phyloP scores from a whole-genome alignment of 2,329 filamentous ascomycete genomes.

The Cytospora paraplurivora region DNA sequence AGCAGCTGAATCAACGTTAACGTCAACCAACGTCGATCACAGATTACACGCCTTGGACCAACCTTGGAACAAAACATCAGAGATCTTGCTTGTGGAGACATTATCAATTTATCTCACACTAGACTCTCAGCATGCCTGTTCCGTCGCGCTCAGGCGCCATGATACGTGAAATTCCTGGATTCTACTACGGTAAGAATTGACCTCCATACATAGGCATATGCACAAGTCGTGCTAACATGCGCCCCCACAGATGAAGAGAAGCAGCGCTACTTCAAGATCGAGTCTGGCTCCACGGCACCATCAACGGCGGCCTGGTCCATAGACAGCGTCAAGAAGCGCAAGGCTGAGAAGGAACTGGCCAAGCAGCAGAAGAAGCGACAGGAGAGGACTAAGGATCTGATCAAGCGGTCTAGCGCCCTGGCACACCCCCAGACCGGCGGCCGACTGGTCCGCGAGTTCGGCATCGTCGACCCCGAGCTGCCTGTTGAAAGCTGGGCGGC shows the following conservation, averaged over 20 bases:
- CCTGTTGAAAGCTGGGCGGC: constrained; percentile 42
- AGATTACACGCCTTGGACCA: neutral
- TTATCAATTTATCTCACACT: neutral
- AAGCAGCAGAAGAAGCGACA: constrained; percentile 27
- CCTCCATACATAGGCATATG: neutral
- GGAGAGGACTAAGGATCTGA: constrained; percentile 12
- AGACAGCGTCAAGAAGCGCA: constrained; percentile 53
- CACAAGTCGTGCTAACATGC: neutral
- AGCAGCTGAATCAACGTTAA: neutral
- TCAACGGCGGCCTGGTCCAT: constrained; percentile 54
- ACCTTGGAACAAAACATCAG: too few species aligned
- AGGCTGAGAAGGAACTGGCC: constrained; percentile 44
- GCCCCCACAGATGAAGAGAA: constrained; percentile 52
- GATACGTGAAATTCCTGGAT: constrained; percentile 28
- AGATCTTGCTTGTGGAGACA: too few species aligned
- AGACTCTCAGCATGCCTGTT: neutral
- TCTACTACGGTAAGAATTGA: constrained; percentile 27
- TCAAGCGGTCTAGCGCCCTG: constrained; percentile 41
- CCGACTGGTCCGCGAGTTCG: constrained; percentile 40
- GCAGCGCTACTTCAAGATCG: constrained; percentile 69
- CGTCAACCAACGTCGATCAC: neutral
- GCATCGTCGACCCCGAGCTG: constrained; percentile 36
- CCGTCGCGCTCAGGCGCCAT: constrained; percentile 6
- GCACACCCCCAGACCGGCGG: constrained; percentile 38
- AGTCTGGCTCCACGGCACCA: constrained; percentile 54